Evolutionary conservation across 2,329 filamentous ascomycete species (phyloP).

Genomic region (Neonectria coccinea): DNA sequence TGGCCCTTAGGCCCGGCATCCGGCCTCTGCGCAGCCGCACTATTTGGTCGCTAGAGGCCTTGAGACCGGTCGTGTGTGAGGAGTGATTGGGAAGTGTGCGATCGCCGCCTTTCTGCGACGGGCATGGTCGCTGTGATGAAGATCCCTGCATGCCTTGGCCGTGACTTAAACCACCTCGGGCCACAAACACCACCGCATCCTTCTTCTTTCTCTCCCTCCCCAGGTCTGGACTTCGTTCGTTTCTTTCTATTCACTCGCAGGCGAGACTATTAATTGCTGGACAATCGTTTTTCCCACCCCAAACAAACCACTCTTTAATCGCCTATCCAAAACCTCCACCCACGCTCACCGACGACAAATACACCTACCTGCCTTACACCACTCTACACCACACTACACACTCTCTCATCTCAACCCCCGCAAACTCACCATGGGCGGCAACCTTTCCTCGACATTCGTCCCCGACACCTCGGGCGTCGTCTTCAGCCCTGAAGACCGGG

Average conservation of each 20-base stretch:
- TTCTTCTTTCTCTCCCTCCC: conserved; percentile 37
- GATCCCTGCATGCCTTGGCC: conserved; percentile 33
- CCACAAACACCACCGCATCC: conserved; percentile 12
- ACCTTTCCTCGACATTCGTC: conserved; percentile 54
- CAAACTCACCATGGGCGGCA: conserved; percentile 52
- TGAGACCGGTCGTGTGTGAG: conserved; percentile 29
- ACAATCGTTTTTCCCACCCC: conserved; percentile 9
- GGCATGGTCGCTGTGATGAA: conserved; percentile 34
- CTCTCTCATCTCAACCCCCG: neutral
- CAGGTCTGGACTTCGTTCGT: conserved; percentile 3
- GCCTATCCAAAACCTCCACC: neutral
- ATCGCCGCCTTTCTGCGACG: conserved; percentile 34
- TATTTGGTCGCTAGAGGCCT: neutral
- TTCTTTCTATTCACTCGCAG: conserved; percentile 41
- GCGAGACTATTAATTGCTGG: conserved; percentile 36
- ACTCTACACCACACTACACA: neutral
- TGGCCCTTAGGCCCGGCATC: too few relatives aligned
- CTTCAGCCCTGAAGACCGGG: conserved; percentile 48
- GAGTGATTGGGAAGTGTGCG: conserved; percentile 31
- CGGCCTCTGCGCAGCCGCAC: conserved; percentile 3
- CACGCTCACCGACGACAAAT: neutral
- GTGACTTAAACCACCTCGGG: conserved; percentile 13
- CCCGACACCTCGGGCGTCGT: conserved; percentile 53
- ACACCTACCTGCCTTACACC: neutral
- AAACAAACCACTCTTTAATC: conserved; percentile 7